A percentile compares a stretch with the other conserved stretches of the same genome.
phyloP scores from a whole-genome alignment of 2,329 filamentous ascomycete species.

The Periconia digitata region DNA sequence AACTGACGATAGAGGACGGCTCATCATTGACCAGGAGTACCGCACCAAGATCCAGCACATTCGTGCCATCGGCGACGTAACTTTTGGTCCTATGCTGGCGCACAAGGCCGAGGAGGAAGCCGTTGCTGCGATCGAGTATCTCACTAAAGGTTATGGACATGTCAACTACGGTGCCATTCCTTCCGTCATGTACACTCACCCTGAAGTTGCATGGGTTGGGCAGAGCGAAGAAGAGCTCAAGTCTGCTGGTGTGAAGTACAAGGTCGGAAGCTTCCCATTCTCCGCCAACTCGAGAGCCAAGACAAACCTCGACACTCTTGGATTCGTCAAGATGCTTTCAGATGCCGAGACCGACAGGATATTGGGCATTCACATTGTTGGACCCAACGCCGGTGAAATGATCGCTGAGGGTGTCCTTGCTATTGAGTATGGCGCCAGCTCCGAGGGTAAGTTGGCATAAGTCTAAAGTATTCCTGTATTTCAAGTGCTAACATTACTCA shows the following conservation, averaged over 20 bases:
- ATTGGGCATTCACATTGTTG: conserved; percentile 94
- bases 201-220: conserved; percentile 97
- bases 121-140: conserved; percentile 92
- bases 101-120: conserved; percentile 99
- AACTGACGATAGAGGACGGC: conserved; percentile 86
- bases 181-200: conserved; percentile 99
- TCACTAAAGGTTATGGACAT: conserved; percentile 96
- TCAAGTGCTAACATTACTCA: conserved; percentile 19
- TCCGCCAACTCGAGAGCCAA: conserved; percentile 97
- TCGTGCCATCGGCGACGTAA: conserved; percentile 92
- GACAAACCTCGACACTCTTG: conserved; percentile 96
- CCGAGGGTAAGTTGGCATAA: conserved; percentile 71
- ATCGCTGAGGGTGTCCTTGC: conserved; percentile 96
- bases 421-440: conserved; percentile 93
- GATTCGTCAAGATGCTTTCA: conserved; percentile 94
- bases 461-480: not conserved
- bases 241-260: conserved; percentile 85
- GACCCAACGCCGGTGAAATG: conserved; percentile 97
- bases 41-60: conserved; percentile 97
- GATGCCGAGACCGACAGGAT: conserved; percentile 96
- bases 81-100: conserved; percentile 97
- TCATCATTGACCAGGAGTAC: conserved; percentile 98
- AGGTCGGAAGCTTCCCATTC: conserved; percentile 93
- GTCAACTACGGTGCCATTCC: conserved; percentile 99
- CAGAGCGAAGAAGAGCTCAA: conserved; percentile 97